Evolutionary conservation across 345 rosid species (phyloP).

Genomic region (Anacardium occidentale): DNA sequence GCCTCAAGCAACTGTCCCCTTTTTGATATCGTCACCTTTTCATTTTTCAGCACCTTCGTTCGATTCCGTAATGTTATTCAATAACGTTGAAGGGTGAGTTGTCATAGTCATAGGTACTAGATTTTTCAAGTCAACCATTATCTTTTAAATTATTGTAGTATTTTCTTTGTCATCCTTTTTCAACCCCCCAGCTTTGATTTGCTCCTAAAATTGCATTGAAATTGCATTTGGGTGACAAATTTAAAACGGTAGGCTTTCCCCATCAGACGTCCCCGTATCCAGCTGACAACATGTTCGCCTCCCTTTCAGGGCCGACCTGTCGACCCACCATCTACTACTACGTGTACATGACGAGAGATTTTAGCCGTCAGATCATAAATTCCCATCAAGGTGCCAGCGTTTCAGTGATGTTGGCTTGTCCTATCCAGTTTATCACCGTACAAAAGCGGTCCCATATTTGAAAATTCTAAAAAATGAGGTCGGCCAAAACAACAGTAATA

Average conservation of each 20-base stretch:
- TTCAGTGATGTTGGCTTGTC: neutral
- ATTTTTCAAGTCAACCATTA: no score
- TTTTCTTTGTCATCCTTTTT: no score
- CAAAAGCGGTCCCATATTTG: neutral
- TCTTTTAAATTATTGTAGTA: no score
- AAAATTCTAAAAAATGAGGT: neutral
- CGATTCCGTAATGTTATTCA: no score
- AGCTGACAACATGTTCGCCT: neutral
- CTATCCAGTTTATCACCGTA: neutral
- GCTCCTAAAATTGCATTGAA: neutral
- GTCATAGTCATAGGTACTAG: no score
- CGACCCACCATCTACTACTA: neutral
- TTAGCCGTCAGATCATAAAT: conserved; percentile 17
- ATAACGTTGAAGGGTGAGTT: no score
- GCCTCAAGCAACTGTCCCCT: no score
- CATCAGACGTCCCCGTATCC: neutral
- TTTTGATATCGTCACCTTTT: no score
- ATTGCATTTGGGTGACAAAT: neutral
- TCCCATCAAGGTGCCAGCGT: conserved; percentile 7
- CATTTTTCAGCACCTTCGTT: no score
- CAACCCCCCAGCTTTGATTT: no score
- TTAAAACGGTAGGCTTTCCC: neutral
- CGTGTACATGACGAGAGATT: neutral
- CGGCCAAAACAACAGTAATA: neutral
- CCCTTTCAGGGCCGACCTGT: neutral